Base-by-base conservation (phyloP, 2,329 filamentous ascomycete genomes). In the Fusarium hainanense region DNA sequence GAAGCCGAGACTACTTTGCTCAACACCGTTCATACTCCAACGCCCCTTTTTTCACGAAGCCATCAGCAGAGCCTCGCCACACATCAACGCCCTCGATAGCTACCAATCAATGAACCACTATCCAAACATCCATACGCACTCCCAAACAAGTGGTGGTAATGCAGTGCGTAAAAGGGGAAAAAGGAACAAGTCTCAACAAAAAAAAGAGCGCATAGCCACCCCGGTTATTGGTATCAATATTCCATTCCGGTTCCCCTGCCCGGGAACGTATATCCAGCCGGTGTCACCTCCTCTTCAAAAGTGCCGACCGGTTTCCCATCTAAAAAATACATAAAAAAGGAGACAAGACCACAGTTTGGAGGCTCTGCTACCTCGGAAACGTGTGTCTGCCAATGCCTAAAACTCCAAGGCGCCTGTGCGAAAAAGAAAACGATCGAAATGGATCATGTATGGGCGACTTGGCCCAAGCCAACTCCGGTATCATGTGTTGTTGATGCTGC, bases 341-440 rank as follows among this genome's bases (percentile, higher is more conserved):
- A 47, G 20, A 48, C 51, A 27, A 41, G 57, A 42, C 55, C 37
- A 20, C 60, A 20, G 43, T 59, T 66, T 58, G 54, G 54, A 55
- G 63, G 46, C 32, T 57, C 30, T 50, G 46, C 7, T 27, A 21
- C 55, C 68, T 70, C 67, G 65, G 27, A 66, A 69, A 54, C 40
- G 46, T 62, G 58, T 55, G 49, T 47, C 60, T 67, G 63, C 44
- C 54, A 48, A 73, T 74, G 65, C 71, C 44, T 71, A 59, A 63
- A 68, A 75, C 74, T 76, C 74, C 74, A 48, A 59, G 58, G 63
- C 74, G 74, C 74, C 74, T 65, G 52, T 76, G 70, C 74, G 64
- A 58, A 65, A 67, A 70, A 71, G 34, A 69, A 68, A 74, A 72
- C 54, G 57, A 71, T 52, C 58, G 68, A 74, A 68, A 61, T 68